These are phyloP conservation scores for Phytopythium delawarense DNA, from an alignment of 352 stramenopile species.

Conservation along the genomic window DNA sequence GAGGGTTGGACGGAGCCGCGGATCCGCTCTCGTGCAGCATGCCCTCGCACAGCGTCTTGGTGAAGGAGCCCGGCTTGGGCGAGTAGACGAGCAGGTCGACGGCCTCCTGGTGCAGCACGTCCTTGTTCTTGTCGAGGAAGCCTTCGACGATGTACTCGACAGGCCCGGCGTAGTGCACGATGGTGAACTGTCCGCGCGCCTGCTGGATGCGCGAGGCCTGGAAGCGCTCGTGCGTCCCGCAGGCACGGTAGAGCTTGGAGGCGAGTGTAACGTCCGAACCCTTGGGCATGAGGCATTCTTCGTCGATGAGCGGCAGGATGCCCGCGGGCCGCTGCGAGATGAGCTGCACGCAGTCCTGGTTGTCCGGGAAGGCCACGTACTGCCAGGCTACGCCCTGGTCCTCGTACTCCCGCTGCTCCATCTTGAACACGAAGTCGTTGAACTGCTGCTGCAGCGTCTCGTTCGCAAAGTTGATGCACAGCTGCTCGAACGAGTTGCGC, in stretches of 20 bases:
- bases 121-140: slow-evolving; percentile 88
- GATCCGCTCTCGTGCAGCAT: slow-evolving; percentile 23
- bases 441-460: slow-evolving; percentile 88
- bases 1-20: slow-evolving; percentile 14
- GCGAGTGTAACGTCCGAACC: slow-evolving; percentile 78
- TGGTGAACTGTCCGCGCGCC: slow-evolving; percentile 62
- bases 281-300: slow-evolving; percentile 86
- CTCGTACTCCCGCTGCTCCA: slow-evolving; percentile 83
- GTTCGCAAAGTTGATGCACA: slow-evolving; percentile 91
- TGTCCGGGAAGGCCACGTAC: slow-evolving; percentile 84
- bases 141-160: slow-evolving; percentile 75
- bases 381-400: slow-evolving; percentile 81
- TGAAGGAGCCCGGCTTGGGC: slow-evolving; percentile 69
- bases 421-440: slow-evolving; percentile 88
- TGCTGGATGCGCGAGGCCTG: slow-evolving; percentile 74
- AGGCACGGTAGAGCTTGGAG: slow-evolving; percentile 78
- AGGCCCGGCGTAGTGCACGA: slow-evolving; percentile 79
- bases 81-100: slow-evolving; percentile 78
- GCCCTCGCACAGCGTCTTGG: slow-evolving; percentile 60
- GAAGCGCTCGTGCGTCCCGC: slow-evolving; percentile 58
- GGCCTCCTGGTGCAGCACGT: slow-evolving; percentile 75
- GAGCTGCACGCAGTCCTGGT: slow-evolving; percentile 87
- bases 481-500: slow-evolving; percentile 89
- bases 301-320: slow-evolving; percentile 82
- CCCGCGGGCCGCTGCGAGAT: slow-evolving; percentile 86